These are phyloP conservation scores for Cordyceps pruinosa DNA, from an alignment of 2,329 filamentous ascomycete genomes.

Conservation along the genomic window DNA sequence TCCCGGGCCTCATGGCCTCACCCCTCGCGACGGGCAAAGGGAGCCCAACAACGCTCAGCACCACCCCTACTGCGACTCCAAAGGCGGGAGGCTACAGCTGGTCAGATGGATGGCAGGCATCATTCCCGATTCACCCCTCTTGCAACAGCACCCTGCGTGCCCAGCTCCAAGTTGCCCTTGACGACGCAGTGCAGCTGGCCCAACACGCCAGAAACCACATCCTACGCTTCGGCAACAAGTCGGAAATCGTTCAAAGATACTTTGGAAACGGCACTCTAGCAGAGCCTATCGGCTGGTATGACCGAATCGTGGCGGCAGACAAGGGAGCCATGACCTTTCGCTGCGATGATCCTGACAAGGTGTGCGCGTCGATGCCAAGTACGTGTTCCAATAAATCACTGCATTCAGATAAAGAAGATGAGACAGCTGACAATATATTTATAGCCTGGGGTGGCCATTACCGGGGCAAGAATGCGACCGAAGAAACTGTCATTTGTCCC, in stretches of 20 bases:
- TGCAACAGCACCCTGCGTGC: slow-evolving; percentile 56
- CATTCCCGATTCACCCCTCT: slow-evolving; percentile 52
- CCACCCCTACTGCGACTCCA: slow-evolving; percentile 15
- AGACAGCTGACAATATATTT: not conserved
- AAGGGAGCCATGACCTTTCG: slow-evolving; percentile 53
- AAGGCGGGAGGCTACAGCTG: slow-evolving; percentile 25
- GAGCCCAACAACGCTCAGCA: slow-evolving; percentile 18
- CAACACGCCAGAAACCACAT: slow-evolving; percentile 57
- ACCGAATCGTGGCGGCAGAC: slow-evolving; percentile 52
- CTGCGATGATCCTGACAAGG: slow-evolving; percentile 61
- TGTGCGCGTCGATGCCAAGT: slow-evolving; percentile 48
- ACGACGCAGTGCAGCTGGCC: slow-evolving; percentile 52
- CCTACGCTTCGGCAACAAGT: slow-evolving; percentile 48
- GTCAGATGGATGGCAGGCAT: slow-evolving; percentile 26
- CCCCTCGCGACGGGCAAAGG: not conserved
- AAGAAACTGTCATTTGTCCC: slow-evolving; percentile 63
- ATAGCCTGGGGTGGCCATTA: slow-evolving; percentile 61
- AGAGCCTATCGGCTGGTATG: slow-evolving; percentile 54
- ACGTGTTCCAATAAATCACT: slow-evolving; percentile 14
- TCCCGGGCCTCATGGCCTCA: not conserved
- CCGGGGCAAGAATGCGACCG: slow-evolving; percentile 56
- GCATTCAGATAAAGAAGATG: not conserved
- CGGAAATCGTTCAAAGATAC: slow-evolving; percentile 57
- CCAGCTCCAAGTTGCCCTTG: slow-evolving; percentile 49
- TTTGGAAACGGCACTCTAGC: slow-evolving; percentile 55